Base-by-base conservation (phyloP, 2,329 filamentous ascomycete genomes). In the Huntiella bhutanensis region DNA sequence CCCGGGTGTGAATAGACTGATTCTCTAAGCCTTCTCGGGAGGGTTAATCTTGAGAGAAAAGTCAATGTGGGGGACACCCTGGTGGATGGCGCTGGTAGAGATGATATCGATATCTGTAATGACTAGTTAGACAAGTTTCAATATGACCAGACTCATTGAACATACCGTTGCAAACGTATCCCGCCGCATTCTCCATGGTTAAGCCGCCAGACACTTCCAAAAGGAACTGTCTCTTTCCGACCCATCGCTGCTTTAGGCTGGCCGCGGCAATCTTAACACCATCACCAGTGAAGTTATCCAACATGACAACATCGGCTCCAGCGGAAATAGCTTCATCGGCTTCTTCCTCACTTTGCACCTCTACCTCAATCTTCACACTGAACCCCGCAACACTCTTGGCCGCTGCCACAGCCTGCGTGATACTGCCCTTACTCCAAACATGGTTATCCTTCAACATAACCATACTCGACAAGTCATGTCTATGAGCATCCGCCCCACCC, bases 361-460 rank as follows among this genome's bases (percentile, higher is more conserved):
- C 51, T 17, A 98, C 91, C 66, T 98, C 91, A 36, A 98, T 73
- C 69, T 96, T 98, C 49, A 94, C 70, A 36, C 82, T 77, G 62
- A 96, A 98, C 0, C 91, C 91, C 6, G 78, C 88, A 0, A 80
- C 84, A 8, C 77, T 70, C 59, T 84, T 84, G 17, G 91, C 91
- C 2, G 88, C 84, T 36, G 68, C 67, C 17, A 98, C 87, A 4
- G 91, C 91, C 16, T 82, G 76, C 1, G 81, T 77, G 60, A 98
- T 96, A 58, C 81, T 83, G 19, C 80, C 80, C 46, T 82, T 80
- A 52, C 84, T 85, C 81, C 88, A 95, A 48, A 98, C 80, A 63
- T 98, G 91, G 63, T 98, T 98, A 64, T 98, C 91, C 67, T 98
- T 98, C 53, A 98, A 71, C 91, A 98, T 98, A 48, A 87, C 87